Evolutionary conservation across 495 filamentous ascomycete genomes (phyloP).

Genomic region (Chaetomidium leptoderma): DNA sequence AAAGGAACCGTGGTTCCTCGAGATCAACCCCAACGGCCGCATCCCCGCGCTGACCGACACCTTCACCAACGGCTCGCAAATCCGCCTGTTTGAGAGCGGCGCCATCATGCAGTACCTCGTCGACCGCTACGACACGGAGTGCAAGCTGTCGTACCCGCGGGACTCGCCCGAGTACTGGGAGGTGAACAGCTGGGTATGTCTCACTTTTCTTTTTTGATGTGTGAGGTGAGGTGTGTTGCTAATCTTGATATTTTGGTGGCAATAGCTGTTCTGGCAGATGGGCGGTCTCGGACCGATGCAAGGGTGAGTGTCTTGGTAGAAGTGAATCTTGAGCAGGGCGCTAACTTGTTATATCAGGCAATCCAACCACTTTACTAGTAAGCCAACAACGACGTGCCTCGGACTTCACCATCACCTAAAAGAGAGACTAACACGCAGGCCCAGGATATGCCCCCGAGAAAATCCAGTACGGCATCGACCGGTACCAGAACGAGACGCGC

Average conservation of each 20-base stretch:
- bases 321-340: no score
- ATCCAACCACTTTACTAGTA: slow-evolving; percentile 79
- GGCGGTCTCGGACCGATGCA: slow-evolving; percentile 91
- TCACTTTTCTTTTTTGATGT: background rate
- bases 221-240: background rate
- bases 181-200: slow-evolving; percentile 66
- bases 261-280: slow-evolving; percentile 48
- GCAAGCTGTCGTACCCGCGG: slow-evolving; percentile 77
- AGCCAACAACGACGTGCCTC: slow-evolving; percentile 5
- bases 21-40: slow-evolving; percentile 91
- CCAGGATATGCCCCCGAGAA: slow-evolving; percentile 74
- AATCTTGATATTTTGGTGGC: background rate
- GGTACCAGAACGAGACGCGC: slow-evolving; percentile 76
- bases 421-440: background rate
- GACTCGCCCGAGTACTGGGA: slow-evolving; percentile 75
- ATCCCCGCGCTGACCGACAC: slow-evolving; percentile 89
- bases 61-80: slow-evolving; percentile 64
- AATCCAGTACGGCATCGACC: slow-evolving; percentile 78
- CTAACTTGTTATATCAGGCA: slow-evolving; percentile 39
- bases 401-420: no score
- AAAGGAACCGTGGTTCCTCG: slow-evolving; percentile 74
- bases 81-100: slow-evolving; percentile 78
- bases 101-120: slow-evolving; percentile 84
- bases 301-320: slow-evolving; percentile 44
- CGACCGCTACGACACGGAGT: slow-evolving; percentile 71